Evolutionary conservation across 2,329 filamentous ascomycete genomes (phyloP).

Genomic region (Tolypocladium pustulatum): DNA sequence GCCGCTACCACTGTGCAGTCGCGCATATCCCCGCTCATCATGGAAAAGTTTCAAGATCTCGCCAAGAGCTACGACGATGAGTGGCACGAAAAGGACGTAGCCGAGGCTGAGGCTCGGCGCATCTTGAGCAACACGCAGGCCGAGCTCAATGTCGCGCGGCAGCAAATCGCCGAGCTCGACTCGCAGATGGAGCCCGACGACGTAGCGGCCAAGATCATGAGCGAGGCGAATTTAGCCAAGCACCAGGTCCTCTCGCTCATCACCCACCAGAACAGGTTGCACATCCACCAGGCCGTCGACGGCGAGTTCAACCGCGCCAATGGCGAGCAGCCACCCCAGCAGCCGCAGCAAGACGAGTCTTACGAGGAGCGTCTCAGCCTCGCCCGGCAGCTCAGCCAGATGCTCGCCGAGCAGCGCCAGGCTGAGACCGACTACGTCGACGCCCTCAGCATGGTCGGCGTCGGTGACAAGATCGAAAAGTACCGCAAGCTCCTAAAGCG

Average conservation of each 20-base stretch:
- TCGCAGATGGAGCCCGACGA: slow-evolving; percentile 45
- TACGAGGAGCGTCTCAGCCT: slow-evolving; percentile 47
- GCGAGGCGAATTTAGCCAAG: slow-evolving; percentile 39
- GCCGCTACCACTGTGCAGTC: slow-evolving; percentile 60
- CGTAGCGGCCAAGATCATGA: slow-evolving; percentile 35
- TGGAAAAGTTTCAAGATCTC: slow-evolving; percentile 63
- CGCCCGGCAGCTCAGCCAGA: slow-evolving; percentile 43
- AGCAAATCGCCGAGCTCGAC: slow-evolving; percentile 49
- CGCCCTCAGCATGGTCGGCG: slow-evolving; percentile 57
- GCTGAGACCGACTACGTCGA: slow-evolving; percentile 59
- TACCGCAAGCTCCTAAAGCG: slow-evolving; percentile 60
- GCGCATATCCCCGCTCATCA: slow-evolving; percentile 57
- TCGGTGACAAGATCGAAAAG: slow-evolving; percentile 62
- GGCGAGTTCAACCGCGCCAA: slow-evolving; percentile 38
- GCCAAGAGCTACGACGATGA: slow-evolving; percentile 65
- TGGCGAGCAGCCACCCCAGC: slow-evolving; percentile 24
- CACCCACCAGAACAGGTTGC: slow-evolving; percentile 40
- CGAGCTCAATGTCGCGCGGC: slow-evolving; percentile 51
- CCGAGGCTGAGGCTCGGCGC: slow-evolving; percentile 56
- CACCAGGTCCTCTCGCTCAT: slow-evolving; percentile 38
- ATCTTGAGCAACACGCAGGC: slow-evolving; percentile 56
- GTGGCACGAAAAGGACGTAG: slow-evolving; percentile 61
- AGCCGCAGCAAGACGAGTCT: slow-evolving; percentile 26
- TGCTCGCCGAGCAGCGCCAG: slow-evolving; percentile 48
- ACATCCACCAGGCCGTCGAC: slow-evolving; percentile 42